phyloP scores from a whole-genome alignment of 2,329 filamentous ascomycete genomes.

The Epichloe elymi region DNA sequence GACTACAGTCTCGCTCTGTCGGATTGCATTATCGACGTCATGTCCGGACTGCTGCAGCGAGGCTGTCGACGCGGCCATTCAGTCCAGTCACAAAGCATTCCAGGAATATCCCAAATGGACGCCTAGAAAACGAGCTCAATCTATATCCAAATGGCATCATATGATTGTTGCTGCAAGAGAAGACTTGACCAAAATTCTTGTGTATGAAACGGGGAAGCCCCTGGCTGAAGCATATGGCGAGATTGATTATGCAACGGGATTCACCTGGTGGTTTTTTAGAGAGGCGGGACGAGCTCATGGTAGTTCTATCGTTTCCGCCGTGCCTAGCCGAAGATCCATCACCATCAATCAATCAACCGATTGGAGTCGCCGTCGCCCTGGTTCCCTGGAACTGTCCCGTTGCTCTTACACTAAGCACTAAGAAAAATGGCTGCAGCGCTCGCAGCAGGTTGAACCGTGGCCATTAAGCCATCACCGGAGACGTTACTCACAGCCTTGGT shows the following conservation, averaged over 20 bases:
- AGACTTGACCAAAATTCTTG: conserved; percentile 26
- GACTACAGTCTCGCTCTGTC: conserved; percentile 34
- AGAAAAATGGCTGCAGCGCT: conserved; percentile 40
- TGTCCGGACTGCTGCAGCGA: conserved; percentile 32
- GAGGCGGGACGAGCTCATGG: conserved; percentile 42
- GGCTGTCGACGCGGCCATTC: conserved; percentile 25
- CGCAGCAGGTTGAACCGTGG: conserved; percentile 64
- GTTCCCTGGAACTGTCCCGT: conserved; percentile 46
- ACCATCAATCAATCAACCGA: conserved; percentile 50
- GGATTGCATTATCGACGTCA: conserved; percentile 36
- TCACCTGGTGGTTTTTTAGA: conserved; percentile 41
- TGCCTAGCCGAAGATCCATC: conserved; percentile 51
- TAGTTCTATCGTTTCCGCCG: conserved; percentile 42
- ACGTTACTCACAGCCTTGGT: conserved; percentile 62
- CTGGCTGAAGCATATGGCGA: conserved; percentile 39
- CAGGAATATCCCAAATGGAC: conserved; percentile 23
- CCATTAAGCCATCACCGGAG: conserved; percentile 60
- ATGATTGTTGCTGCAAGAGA: conserved; percentile 22
- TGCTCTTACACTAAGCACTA: conserved; percentile 35
- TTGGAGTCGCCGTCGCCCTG: conserved; percentile 22
- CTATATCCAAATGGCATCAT: conserved; percentile 23
- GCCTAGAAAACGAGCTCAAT: conserved; percentile 21
- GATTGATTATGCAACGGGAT: conserved; percentile 39
- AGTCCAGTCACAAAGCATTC: conserved; percentile 23
- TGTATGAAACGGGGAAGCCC: conserved; percentile 44